phyloP scores from a whole-genome alignment of 352 stramenopile species.

The Globisporangium abappressorium region DNA sequence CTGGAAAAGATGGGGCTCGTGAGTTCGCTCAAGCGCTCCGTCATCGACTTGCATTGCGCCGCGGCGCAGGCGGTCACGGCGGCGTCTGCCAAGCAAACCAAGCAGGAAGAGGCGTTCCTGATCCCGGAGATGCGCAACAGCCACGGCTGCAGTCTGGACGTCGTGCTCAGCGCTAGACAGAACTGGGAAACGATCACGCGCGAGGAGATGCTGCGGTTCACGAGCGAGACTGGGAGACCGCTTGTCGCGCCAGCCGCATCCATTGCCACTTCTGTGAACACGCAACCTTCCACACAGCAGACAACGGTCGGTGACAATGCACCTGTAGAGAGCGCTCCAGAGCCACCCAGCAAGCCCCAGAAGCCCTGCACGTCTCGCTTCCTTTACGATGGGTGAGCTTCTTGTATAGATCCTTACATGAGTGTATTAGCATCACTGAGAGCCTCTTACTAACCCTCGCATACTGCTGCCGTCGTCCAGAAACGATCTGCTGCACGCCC shows the following conservation, averaged over 20 bases:
- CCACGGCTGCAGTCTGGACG: conserved; percentile 39
- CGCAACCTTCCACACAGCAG: neutral
- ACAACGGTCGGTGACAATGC: neutral
- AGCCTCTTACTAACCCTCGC: neutral
- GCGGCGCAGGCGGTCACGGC: conserved; percentile 21
- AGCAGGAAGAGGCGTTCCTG: conserved; percentile 26
- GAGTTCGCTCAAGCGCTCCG: conserved; percentile 45
- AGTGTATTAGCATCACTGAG: too few relatives aligned
- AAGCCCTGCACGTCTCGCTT: conserved; percentile 34
- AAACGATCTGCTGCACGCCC: conserved; percentile 54
- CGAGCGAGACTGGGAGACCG: conserved; percentile 37
- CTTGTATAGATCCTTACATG: neutral
- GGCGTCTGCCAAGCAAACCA: conserved; percentile 20
- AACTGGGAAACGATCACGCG: conserved; percentile 66
- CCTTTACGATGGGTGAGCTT: conserved; percentile 59
- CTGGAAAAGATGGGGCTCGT: conserved; percentile 60
- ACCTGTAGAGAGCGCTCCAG: neutral
- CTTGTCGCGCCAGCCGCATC: conserved; percentile 21
- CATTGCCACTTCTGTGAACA: neutral
- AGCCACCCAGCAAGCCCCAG: neutral
- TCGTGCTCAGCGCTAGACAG: conserved; percentile 35
- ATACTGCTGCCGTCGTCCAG: conserved; percentile 5
- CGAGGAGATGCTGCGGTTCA: conserved; percentile 62
- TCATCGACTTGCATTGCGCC: conserved; percentile 62
- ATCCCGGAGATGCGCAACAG: conserved; percentile 21